These are phyloP conservation scores for Arachnopeziza araneosa DNA, from an alignment of 2,329 filamentous ascomycete genomes.

Conservation along the genomic window DNA sequence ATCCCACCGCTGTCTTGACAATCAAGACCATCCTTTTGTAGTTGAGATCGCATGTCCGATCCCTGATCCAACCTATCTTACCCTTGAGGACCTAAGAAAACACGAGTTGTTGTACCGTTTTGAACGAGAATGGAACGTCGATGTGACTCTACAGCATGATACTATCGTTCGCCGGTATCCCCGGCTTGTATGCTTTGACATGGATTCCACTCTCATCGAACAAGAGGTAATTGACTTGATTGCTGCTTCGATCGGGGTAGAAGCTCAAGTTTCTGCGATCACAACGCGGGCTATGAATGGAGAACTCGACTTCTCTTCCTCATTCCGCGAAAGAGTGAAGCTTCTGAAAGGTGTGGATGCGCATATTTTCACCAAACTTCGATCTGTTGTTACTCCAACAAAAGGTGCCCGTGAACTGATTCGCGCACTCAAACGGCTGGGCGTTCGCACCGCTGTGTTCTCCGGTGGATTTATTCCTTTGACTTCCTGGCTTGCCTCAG, in stretches of 20 bases:
- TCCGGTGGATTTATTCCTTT: conserved; percentile 90
- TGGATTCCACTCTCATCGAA: conserved; percentile 96
- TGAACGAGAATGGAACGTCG: conserved; percentile 83
- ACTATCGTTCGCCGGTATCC: conserved; percentile 72
- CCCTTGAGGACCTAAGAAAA: conserved; percentile 65
- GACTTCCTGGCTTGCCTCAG: conserved; percentile 75
- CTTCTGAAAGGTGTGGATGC: conserved; percentile 76
- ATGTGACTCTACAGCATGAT: conserved; percentile 72
- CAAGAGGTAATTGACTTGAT: conserved; percentile 98
- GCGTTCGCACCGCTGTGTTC: conserved; percentile 82
- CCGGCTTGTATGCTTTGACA: conserved; percentile 90
- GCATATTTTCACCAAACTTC: conserved; percentile 73
- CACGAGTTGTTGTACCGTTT: conserved; percentile 80
- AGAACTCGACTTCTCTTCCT: conserved; percentile 85
- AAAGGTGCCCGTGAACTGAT: conserved; percentile 73
- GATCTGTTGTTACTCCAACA: conserved; percentile 71
- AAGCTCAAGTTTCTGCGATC: conserved; percentile 78
- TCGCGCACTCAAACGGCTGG: conserved; percentile 66
- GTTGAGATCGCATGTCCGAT: conserved; percentile 61
- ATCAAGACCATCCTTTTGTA: conserved; percentile 52
- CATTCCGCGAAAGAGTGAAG: conserved; percentile 72
- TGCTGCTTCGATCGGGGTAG: conserved; percentile 76
- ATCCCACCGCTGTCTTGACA: conserved; percentile 61
- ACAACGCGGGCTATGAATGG: conserved; percentile 94
- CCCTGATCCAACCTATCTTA: conserved; percentile 56